Percentiles rank a stretch among this genome's conserved stretches.
Conservation (phyloP, 73 alveolate genomes). For the Uronychia setigera region DNA sequence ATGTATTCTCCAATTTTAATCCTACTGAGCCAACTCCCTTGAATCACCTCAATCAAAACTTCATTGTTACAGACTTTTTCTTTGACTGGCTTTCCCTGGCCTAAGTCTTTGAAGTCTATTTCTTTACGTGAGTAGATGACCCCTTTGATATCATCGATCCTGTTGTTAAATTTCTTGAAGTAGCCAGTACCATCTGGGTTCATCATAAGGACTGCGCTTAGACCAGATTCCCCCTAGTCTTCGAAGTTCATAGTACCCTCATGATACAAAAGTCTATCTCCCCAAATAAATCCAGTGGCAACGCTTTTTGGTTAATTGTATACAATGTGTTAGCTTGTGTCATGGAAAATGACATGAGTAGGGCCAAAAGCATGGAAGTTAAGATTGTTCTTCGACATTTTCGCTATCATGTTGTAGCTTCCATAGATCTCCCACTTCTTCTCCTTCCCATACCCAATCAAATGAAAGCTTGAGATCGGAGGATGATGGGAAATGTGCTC, state of each 20-base stretch:
- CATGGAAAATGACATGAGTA: slow-evolving; percentile 56
- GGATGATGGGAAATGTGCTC: slow-evolving; percentile 87
- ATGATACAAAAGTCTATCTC: slow-evolving; percentile 36
- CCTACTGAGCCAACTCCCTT: background rate
- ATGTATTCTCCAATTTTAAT: background rate
- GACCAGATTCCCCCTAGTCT: slow-evolving; percentile 49
- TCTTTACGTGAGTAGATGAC: background rate
- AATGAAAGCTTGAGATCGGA: slow-evolving; percentile 54
- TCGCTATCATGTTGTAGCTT: slow-evolving; percentile 69
- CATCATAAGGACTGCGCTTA: slow-evolving; percentile 47
- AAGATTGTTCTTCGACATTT: slow-evolving; percentile 58
- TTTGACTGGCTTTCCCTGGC: background rate
- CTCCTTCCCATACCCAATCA: slow-evolving; percentile 57
- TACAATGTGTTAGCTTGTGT: slow-evolving; percentile 46
- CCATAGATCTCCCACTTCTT: slow-evolving; percentile 57
- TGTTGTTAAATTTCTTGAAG: too few species aligned
- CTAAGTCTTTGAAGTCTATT: background rate
- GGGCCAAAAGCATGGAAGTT: slow-evolving; percentile 67
- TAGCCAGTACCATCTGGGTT: slow-evolving; percentile 5
- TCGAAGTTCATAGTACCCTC: slow-evolving; percentile 59
- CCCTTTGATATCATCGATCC: background rate
- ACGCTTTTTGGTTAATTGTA: slow-evolving; percentile 24
- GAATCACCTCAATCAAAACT: background rate
- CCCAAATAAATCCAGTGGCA: slow-evolving; percentile 59
- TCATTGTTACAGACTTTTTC: background rate